Base-by-base conservation (phyloP, 352 stramenopile genomes). In the Phytopythium chamaehyphon region DNA sequence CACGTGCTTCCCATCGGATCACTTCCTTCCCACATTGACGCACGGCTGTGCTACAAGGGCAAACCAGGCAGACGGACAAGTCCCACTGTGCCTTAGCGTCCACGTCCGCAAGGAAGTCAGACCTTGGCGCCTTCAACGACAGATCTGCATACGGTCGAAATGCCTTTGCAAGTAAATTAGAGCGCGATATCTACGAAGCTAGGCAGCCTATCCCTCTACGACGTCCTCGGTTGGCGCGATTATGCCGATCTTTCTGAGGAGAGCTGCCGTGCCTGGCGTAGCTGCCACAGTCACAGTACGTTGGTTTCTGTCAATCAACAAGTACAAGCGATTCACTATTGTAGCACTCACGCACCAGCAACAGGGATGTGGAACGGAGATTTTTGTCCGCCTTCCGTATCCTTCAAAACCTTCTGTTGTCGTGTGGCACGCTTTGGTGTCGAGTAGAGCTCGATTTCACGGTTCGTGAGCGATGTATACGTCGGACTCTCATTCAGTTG, bases 211-310 rank as follows among this genome's bases (percentile, higher is more conserved):
- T 46, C 40, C 24, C 9, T 46, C 21, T 15, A 15, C 21, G n/a
- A n/a, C n/a, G 9, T 21, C 21, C 40, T 72, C 51, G 12, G 42
- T 66, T 7, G 66, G 63, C 37, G 69, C 60, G 31, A 71, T 68
- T 24, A 77, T 74, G 15, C 68, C 68, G 39, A 77, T 73, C 36
- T 71, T 77, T 38, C 63, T 73, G 39, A 77, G 62, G 26, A 73
- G 44, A 19, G 68, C 61, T 18, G 68, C 61, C 18, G 68, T 77
- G 12, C 28, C 64, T 40, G 68, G 68, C 33, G 68, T 72, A 14
- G 68, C 68, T 77, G 24, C 9, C n/a, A n/a, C n/a, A n/a, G n/a
- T n/a, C n/a, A n/a, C n/a, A n/a, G n/a, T n/a, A n/a, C n/a, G n/a
- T 31, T 47, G 52, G 38, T 26, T 21, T 4, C 21, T 8, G 36